phyloP scores from a whole-genome alignment of 2,329 filamentous ascomycete genomes.

The Ceratocystis papillata region DNA sequence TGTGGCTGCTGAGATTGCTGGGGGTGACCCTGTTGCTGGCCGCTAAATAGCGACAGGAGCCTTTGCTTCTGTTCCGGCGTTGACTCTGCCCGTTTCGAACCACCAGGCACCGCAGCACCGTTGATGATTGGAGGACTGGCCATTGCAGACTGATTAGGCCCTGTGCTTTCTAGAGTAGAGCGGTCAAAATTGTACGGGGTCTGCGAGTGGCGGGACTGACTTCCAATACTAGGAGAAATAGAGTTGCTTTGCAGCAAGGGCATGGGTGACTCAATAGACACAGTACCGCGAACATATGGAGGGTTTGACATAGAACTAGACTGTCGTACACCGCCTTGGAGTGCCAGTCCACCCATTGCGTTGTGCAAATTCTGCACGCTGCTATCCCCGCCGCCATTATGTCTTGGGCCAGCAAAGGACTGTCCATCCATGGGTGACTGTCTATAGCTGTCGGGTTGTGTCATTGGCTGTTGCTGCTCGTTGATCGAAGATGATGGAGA shows the following conservation, averaged over 20 bases:
- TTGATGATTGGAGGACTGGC: slow-evolving; percentile 29
- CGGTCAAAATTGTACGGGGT: slow-evolving; percentile 24
- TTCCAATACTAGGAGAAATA: slow-evolving; percentile 23
- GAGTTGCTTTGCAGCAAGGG: slow-evolving; percentile 16
- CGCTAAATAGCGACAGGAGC: slow-evolving; percentile 54
- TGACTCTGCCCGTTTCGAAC: slow-evolving; percentile 31
- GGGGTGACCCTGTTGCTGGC: slow-evolving; percentile 6
- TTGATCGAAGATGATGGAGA: slow-evolving; percentile 13
- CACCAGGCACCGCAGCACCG: slow-evolving; percentile 28
- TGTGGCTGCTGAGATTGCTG: slow-evolving; percentile 1
- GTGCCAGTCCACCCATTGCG: slow-evolving; percentile 21
- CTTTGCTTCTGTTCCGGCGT: slow-evolving; percentile 36
- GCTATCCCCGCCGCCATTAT: slow-evolving; percentile 12
- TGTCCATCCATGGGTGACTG: slow-evolving; percentile 23
- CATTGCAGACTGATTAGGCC: slow-evolving; percentile 25
- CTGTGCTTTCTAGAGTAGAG: slow-evolving; percentile 20
- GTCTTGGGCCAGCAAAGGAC: slow-evolving; percentile 15
- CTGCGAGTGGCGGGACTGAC: slow-evolving; percentile 23
- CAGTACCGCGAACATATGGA: slow-evolving; percentile 21
- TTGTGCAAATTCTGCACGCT: slow-evolving; percentile 16
- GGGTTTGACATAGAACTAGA: slow-evolving; percentile 20
- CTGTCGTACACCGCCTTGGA: slow-evolving; percentile 22
- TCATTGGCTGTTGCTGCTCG: slow-evolving; percentile 16
- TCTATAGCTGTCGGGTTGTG: slow-evolving; percentile 20
- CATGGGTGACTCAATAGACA: slow-evolving; percentile 21